phyloP scores from a whole-genome alignment of 352 stramenopile genomes.

The Phytophthora vignae region DNA sequence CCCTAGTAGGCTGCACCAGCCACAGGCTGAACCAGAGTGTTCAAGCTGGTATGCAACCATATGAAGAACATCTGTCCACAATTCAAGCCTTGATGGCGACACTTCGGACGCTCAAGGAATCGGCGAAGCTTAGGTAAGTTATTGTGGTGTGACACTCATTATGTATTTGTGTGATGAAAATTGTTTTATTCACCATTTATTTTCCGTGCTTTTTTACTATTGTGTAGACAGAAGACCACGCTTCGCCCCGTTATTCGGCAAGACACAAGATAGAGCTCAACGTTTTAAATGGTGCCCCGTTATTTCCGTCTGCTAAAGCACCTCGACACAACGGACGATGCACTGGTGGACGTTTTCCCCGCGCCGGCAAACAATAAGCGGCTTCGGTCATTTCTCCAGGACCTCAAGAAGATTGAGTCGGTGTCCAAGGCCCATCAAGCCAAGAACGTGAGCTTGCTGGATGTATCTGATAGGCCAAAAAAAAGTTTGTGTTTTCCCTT shows the following conservation, averaged over 20 bases:
- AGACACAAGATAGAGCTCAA: not conserved
- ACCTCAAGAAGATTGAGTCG: not conserved
- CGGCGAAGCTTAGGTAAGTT: slow-evolving; percentile 3
- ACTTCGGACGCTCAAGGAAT: slow-evolving; percentile 6
- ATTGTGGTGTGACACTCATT: not conserved
- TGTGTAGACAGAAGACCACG: not conserved
- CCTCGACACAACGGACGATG: slow-evolving; percentile 1
- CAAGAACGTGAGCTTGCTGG: not conserved
- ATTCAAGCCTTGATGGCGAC: slow-evolving; percentile 5
- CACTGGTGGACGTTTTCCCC: not conserved
- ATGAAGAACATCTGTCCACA: not conserved
- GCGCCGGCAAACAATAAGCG: not conserved
- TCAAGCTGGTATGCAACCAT: not conserved
- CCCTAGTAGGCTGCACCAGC: not conserved
- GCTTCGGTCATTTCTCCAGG: not conserved
- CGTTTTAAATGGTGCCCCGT: not conserved
- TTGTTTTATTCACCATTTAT: not conserved
- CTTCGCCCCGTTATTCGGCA: not conserved
- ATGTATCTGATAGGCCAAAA: not conserved
- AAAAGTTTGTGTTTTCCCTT: not conserved
- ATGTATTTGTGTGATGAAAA: not conserved
- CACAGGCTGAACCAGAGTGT: not conserved
- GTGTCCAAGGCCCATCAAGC: not conserved
- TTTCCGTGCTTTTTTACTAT: not conserved
- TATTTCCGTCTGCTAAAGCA: not conserved